A percentile compares a stretch with the other conserved stretches of the same genome.
Evolutionary conservation across 768 basidiomycete genomes (phyloP).

Genomic region (Hygrocybe coccinea): DNA sequence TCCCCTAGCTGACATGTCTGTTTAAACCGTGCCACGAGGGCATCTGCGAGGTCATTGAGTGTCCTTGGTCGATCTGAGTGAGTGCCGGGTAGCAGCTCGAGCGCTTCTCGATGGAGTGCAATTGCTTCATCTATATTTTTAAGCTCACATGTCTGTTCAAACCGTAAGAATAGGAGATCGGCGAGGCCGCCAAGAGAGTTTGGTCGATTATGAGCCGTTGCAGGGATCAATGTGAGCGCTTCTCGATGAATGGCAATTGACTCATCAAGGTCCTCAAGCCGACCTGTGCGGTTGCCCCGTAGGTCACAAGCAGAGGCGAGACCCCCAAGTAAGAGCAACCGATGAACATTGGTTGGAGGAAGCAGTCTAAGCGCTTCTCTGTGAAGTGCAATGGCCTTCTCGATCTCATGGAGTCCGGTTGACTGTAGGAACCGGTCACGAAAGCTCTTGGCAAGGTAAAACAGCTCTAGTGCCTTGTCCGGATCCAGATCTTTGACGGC

Average conservation of each 20-base stretch:
- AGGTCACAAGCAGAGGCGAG: background rate
- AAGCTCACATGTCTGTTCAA: background rate
- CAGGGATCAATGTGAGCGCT: background rate
- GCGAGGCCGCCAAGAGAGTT: slow-evolving; percentile 12
- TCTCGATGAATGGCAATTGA: background rate
- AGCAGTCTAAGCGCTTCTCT: background rate
- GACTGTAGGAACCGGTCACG: background rate
- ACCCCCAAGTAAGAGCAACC: background rate
- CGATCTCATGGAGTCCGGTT: background rate
- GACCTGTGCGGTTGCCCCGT: background rate
- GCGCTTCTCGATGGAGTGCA: background rate
- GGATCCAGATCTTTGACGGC: too few species aligned
- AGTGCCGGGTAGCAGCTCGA: background rate
- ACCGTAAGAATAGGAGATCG: slow-evolving; percentile 10
- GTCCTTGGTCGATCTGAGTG: background rate
- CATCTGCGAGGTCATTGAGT: background rate
- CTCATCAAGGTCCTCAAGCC: background rate
- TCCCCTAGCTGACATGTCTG: background rate
- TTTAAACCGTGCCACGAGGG: background rate
- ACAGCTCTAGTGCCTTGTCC: background rate
- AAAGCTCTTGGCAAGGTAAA: background rate
- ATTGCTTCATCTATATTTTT: background rate
- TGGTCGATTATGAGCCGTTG: background rate
- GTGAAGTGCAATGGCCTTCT: background rate
- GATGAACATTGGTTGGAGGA: background rate